Conservation (phyloP, 345 rosid genomes). For the Lumnitzera racemosa region DNA sequence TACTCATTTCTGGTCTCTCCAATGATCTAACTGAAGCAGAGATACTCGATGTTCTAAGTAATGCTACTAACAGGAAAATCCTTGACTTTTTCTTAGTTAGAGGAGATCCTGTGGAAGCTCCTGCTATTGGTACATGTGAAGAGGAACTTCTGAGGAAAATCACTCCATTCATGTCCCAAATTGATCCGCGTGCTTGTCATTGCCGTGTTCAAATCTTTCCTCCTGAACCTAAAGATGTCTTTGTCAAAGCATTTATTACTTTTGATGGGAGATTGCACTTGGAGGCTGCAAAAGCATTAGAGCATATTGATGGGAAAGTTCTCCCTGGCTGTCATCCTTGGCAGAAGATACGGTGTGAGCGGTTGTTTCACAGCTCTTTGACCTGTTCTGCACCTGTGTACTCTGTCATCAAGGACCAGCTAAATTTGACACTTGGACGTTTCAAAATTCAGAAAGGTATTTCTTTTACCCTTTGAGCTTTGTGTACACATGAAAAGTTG, state of each 20-base stretch:
- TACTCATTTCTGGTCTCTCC: slow-evolving; percentile 45
- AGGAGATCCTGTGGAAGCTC: slow-evolving; percentile 38
- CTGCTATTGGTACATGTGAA: slow-evolving; percentile 40
- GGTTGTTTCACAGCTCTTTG: slow-evolving; percentile 64
- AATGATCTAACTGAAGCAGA: slow-evolving; percentile 60
- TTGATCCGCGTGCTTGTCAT: slow-evolving; percentile 34
- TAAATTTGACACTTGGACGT: slow-evolving; percentile 32
- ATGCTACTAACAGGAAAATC: slow-evolving; percentile 41
- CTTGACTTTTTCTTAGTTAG: slow-evolving; percentile 46
- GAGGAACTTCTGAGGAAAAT: slow-evolving; percentile 49
- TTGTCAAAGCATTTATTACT: slow-evolving; percentile 45
- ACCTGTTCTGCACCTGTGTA: slow-evolving; percentile 60
- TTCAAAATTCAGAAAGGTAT: slow-evolving; percentile 43
- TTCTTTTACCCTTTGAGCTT: neutral
- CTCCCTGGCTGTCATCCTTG: slow-evolving; percentile 61
- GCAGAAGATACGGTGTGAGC: slow-evolving; percentile 82
- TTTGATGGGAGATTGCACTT: slow-evolving; percentile 82
- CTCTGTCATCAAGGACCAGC: slow-evolving; percentile 48
- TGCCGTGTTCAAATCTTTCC: slow-evolving; percentile 52
- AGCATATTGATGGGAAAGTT: slow-evolving; percentile 66
- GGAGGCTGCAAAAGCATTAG: slow-evolving; percentile 93
- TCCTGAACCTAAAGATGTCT: slow-evolving; percentile 41
- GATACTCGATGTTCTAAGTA: slow-evolving; percentile 42
- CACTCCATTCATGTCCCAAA: slow-evolving; percentile 50
- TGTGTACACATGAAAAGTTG: neutral